Percentiles rank a stretch among this genome's conserved stretches.
Conservation (phyloP, 192 early-diverging fungal genomes). For the Backusella morwellensis region DNA sequence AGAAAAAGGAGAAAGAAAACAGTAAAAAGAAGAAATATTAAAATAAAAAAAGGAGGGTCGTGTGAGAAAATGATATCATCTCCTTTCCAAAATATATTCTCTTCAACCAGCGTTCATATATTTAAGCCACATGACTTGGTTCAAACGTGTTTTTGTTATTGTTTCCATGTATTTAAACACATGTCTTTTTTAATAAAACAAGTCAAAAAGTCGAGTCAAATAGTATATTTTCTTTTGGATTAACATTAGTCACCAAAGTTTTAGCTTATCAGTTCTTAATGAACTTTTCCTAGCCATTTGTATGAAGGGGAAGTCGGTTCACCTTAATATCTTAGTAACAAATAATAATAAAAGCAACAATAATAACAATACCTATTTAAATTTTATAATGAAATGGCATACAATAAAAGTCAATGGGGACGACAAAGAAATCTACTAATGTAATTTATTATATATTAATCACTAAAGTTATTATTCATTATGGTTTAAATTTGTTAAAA, state of each 20-base stretch:
- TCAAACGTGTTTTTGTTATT: background rate
- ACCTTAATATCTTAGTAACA: background rate
- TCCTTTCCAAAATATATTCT: background rate
- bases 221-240: background rate
- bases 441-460: background rate
- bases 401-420: background rate
- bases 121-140: constrained; percentile 4
- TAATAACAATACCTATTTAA: background rate
- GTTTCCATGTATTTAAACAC: background rate
- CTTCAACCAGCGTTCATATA: background rate
- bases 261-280: background rate
- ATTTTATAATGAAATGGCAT: background rate
- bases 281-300: background rate
- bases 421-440: background rate
- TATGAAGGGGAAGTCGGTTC: background rate
- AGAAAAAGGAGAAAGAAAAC: background rate
- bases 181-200: background rate
- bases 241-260: background rate
- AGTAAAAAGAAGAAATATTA: constrained; percentile 10
- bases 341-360: background rate
- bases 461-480: background rate
- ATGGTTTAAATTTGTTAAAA: background rate
- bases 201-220: background rate
- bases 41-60: background rate
- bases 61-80: constrained; percentile 4